phyloP scores from a whole-genome alignment of 306 rosid genomes.

The Senna siamea region DNA sequence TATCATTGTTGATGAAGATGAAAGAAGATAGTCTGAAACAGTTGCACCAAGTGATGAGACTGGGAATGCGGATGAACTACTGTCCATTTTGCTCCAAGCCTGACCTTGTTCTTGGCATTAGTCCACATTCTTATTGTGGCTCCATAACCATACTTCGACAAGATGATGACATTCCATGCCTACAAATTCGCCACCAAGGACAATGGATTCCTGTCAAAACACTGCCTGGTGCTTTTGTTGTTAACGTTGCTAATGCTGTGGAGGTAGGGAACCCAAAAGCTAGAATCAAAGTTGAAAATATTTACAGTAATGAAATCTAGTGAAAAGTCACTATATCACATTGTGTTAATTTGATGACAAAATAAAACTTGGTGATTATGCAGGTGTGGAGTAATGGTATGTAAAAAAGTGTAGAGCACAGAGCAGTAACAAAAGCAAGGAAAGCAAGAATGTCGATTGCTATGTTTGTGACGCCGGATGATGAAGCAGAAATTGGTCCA shows the following conservation, averaged over 20 bases:
- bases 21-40: slow-evolving; percentile 9
- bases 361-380: background rate
- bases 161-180: slow-evolving; percentile 26
- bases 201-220: slow-evolving; percentile 19
- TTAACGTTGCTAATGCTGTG: slow-evolving; percentile 33
- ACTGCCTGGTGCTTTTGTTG: slow-evolving; percentile 24
- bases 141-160: slow-evolving; percentile 28
- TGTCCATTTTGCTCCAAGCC: slow-evolving; percentile 35
- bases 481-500: background rate
- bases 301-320: background rate
- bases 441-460: slow-evolving; percentile 5
- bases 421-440: background rate
- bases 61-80: slow-evolving; percentile 38
- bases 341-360: background rate
- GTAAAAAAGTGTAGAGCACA: background rate
- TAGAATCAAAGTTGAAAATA: too few species aligned
- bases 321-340: background rate
- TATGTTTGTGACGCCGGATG: background rate
- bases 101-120: slow-evolving; percentile 36
- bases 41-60: background rate
- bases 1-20: slow-evolving; percentile 23
- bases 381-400: slow-evolving; percentile 1
- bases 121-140: slow-evolving; percentile 37
- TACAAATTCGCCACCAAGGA: slow-evolving; percentile 17
- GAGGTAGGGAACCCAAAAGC: slow-evolving; percentile 31